Evolutionary conservation across 2,329 filamentous ascomycete genomes (phyloP).

Genomic region (Diatrype stigma): DNA sequence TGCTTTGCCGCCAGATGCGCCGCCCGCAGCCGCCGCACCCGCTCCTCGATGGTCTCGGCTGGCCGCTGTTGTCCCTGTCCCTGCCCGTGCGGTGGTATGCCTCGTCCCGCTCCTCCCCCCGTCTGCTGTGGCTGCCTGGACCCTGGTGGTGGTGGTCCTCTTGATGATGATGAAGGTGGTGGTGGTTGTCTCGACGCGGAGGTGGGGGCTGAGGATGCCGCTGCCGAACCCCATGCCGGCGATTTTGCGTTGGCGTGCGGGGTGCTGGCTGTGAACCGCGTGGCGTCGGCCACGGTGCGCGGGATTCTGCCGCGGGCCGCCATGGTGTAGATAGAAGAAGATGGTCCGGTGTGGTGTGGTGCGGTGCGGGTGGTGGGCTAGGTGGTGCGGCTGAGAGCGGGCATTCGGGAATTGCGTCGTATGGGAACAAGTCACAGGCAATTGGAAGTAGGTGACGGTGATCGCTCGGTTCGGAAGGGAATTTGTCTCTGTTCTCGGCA

Average conservation of each 20-base stretch:
- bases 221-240: neutral
- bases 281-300: conserved; percentile 73
- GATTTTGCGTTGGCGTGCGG: conserved; percentile 65
- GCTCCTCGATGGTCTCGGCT: conserved; percentile 63
- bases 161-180: neutral
- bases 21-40: conserved; percentile 63
- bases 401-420: no score
- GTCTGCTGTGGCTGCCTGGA: conserved; percentile 2
- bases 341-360: no score
- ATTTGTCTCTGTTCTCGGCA: no score
- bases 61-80: no score
- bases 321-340: neutral
- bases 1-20: conserved; percentile 64
- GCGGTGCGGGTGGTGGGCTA: no score
- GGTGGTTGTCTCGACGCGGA: conserved; percentile 3
- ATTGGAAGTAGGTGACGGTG: no score
- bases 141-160: neutral
- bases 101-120: conserved; percentile 16
- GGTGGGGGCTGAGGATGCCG: conserved; percentile 6
- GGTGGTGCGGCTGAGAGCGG: no score
- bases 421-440: no score
- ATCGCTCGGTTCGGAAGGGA: no score
- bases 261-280: conserved; percentile 68
- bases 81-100: conserved; percentile 18
- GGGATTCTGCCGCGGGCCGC: conserved; percentile 32